Conservation (phyloP, 1,139 yeast species). For the Hansenula anomala region DNA sequence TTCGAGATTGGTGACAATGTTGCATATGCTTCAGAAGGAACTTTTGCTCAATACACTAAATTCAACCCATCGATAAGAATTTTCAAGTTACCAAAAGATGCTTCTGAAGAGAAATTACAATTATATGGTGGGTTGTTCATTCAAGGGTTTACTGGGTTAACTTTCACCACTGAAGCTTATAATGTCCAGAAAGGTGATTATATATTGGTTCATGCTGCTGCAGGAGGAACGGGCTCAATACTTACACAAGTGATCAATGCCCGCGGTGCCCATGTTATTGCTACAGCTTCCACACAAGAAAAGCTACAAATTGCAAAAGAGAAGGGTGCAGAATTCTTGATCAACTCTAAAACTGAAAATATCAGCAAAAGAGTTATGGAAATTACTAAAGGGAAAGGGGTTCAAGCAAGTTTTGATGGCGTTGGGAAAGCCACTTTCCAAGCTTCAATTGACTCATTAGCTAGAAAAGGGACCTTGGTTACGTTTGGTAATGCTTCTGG, state of each 20-base stretch:
- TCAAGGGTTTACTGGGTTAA: constrained; percentile 77
- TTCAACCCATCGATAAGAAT: constrained; percentile 31
- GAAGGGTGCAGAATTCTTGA: constrained; percentile 70
- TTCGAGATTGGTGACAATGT: constrained; percentile 71
- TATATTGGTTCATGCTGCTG: constrained; percentile 84
- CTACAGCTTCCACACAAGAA: constrained; percentile 72
- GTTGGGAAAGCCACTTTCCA: constrained; percentile 83
- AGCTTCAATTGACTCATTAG: constrained; percentile 54
- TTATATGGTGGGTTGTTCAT: constrained; percentile 55
- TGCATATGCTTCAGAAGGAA: constrained; percentile 43
- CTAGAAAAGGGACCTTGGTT: constrained; percentile 69
- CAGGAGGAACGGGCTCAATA: constrained; percentile 85
- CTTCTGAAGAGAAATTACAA: constrained; percentile 44
- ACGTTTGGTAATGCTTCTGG: constrained; percentile 88
- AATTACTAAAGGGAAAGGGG: constrained; percentile 70
- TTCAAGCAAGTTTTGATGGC: constrained; percentile 68
- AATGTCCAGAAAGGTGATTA: constrained; percentile 62
- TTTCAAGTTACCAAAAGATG: constrained; percentile 43
- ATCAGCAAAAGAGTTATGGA: constrained; percentile 56
- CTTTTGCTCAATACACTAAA: constrained; percentile 74
- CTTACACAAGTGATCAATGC: constrained; percentile 56
- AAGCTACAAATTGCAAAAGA: constrained; percentile 55
- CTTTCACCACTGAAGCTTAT: constrained; percentile 64
- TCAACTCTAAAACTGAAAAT: constrained; percentile 56
- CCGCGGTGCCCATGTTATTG: constrained; percentile 77